Evolutionary conservation across 148 eudicot genomes (phyloP).

Genomic region (Rhododendron henanense): DNA sequence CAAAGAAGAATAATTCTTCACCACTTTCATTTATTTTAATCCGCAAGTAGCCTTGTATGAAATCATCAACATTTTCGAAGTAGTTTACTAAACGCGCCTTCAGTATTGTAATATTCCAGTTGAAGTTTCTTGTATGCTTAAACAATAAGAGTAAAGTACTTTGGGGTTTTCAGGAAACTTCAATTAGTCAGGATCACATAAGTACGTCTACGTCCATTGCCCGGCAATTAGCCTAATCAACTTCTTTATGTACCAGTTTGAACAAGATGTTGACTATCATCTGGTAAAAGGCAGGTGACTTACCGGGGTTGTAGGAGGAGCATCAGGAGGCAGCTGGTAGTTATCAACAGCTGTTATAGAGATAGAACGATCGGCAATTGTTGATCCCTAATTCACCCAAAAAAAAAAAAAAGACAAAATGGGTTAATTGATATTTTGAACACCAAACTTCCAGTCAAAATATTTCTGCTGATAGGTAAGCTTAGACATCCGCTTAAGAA

Average conservation of each 20-base stretch:
- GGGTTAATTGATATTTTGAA: neutral
- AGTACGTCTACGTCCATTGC: neutral
- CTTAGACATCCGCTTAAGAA: neutral
- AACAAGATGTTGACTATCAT: neutral
- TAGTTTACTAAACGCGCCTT: no score
- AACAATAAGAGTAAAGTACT: neutral
- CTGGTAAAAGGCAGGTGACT: neutral
- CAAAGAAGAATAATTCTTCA: neutral
- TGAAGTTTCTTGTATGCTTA: neutral
- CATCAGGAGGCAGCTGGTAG: conserved; percentile 46
- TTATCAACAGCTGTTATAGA: conserved; percentile 31
- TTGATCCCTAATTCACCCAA: conserved; percentile 29
- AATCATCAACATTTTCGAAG: neutral
- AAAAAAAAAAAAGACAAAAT: neutral
- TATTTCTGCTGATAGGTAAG: neutral
- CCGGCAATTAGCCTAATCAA: neutral
- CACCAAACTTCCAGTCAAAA: neutral
- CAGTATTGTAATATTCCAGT: neutral
- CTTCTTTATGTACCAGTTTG: neutral
- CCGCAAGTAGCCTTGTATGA: neutral
- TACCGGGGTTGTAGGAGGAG: conserved; percentile 26
- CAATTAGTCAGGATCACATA: neutral
- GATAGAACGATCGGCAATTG: conserved; percentile 30
- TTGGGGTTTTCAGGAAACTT: neutral
- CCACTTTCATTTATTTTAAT: neutral